phyloP scores from a whole-genome alignment of 1,139 yeast genomes.

The Geotrichum restrictum region DNA sequence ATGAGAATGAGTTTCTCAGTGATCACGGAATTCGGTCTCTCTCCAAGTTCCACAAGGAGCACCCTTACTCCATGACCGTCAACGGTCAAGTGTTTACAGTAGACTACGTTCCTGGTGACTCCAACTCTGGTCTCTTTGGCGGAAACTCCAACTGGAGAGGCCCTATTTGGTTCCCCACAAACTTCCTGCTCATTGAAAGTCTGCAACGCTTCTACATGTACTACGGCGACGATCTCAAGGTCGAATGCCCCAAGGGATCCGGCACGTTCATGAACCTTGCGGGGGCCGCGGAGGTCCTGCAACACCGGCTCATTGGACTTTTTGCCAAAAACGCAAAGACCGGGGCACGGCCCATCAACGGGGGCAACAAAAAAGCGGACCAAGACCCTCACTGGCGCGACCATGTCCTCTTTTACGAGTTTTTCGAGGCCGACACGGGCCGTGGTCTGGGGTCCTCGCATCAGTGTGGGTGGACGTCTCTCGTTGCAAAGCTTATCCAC shows the following conservation, averaged over 20 bases:
- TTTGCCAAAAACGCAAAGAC: constrained; percentile 64
- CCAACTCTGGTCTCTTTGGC: constrained; percentile 93
- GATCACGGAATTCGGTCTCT: constrained; percentile 85
- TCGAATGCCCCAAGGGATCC: constrained; percentile 87
- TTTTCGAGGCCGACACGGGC: constrained; percentile 93
- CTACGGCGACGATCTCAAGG: constrained; percentile 81
- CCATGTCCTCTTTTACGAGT: constrained; percentile 77
- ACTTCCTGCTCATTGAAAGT: constrained; percentile 81
- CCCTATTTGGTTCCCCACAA: constrained; percentile 96
- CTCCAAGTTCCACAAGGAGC: constrained; percentile 79
- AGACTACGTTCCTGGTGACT: constrained; percentile 85
- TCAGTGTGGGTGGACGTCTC: constrained; percentile 96
- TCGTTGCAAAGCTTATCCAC: constrained; percentile 89
- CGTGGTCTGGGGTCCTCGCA: constrained; percentile 93
- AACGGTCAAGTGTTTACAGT: constrained; percentile 73
- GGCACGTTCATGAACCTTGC: constrained; percentile 80
- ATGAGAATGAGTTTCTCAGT: constrained; percentile 82
- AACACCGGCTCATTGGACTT: constrained; percentile 77
- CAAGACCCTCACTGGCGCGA: constrained; percentile 74
- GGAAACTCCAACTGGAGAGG: constrained; percentile 98
- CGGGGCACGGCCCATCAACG: constrained; percentile 78
- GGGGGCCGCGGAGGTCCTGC: constrained; percentile 87
- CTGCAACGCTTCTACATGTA: constrained; percentile 84
- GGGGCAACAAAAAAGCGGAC: constrained; percentile 57
- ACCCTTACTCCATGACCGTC: constrained; percentile 85